A percentile compares a stretch with the other conserved stretches of the same genome.
Conservation (phyloP, 371 early-diverging fungal genomes). For the Smittium culicis region DNA sequence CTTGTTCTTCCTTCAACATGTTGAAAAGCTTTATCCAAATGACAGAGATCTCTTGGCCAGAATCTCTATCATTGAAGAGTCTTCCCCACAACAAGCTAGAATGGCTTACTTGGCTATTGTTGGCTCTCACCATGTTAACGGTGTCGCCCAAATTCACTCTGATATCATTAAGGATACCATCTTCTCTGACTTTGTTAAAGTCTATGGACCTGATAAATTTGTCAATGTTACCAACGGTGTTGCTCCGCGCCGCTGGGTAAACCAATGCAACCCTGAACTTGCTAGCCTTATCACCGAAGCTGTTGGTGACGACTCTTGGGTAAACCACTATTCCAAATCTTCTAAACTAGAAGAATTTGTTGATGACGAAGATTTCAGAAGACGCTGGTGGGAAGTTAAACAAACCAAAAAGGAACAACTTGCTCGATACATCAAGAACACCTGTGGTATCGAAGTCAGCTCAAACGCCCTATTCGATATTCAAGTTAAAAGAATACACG, state of each 20-base stretch:
- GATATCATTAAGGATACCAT: conserved; percentile 62
- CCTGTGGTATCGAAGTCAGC: conserved; percentile 49
- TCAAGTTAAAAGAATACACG: conserved; percentile 90
- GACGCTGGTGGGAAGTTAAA: conserved; percentile 72
- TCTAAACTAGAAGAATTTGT: conserved; percentile 42
- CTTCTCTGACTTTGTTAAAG: conserved; percentile 71
- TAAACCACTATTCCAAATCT: conserved; percentile 51
- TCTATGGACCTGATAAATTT: conserved; percentile 71
- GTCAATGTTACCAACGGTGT: conserved; percentile 89
- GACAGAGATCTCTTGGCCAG: conserved; percentile 74
- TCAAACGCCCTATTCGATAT: conserved; percentile 80
- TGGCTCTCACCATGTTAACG: conserved; percentile 82
- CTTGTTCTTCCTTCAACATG: conserved; percentile 80
- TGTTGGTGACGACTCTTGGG: conserved; percentile 55
- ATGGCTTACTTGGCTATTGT: conserved; percentile 57
- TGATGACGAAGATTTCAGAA: conserved; percentile 51
- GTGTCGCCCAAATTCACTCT: conserved; percentile 84
- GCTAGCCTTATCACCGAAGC: conserved; percentile 57
- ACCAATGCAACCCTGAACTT: conserved; percentile 79
- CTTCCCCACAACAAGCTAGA: conserved; percentile 71
- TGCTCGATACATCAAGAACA: conserved; percentile 54
- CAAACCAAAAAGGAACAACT: conserved; percentile 70
- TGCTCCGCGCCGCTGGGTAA: conserved; percentile 80
- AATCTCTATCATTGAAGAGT: conserved; percentile 82
- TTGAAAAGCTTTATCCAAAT: conserved; percentile 60